Evolutionary conservation across 306 rosid genomes (phyloP), one percentile per base, ranked within the genome.

Genomic region (Cicer arietinum): DNA sequence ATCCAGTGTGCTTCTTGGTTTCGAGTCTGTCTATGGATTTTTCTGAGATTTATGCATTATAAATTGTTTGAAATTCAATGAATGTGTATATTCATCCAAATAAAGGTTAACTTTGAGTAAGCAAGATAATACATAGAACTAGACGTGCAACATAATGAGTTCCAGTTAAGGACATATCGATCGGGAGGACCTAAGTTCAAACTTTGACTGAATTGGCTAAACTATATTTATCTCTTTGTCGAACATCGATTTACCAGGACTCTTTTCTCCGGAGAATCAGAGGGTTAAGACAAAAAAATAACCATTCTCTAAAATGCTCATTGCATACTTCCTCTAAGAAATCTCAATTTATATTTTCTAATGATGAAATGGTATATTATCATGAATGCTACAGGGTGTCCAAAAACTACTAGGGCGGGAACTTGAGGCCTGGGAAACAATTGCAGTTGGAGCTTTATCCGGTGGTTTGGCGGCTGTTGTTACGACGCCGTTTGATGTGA

Each of bases 381-480:
- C 51, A 16, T 57, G 69, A 53, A 62, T 62, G 42, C 73, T 76
- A 51, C 20, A 95, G 99, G 93, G 50, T 85, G 97, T 50, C 63
- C 91, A 95, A 80, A 68, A 85, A 43, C 76, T 92, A 60, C 82
- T 95, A 50, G 88, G 85, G 54, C 86, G 99, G 67, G 99, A 95
- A 14, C 85, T 95, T 22, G 98, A 92, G 76, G 90, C 98, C 1
- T 92, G 97, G 98, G 99, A 95, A 87, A 90, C 98, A 65, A 89
- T 95, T 64, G 84, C 86, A 5, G 99, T 95, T 10, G 99, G 99
- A 79, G 99, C 99, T 41, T 77, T 95, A 85, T 92, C 99, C 3
- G 99, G 99, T 3, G 99, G 99, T 63, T 84, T 95, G 83, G 96
- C 99, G 2, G 97, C 99, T 40, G 98, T 95, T 42, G 89, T 86